These are phyloP conservation scores for Talaromyces pinophilus DNA, from an alignment of 2,329 filamentous ascomycete genomes.

Conservation along the genomic window DNA sequence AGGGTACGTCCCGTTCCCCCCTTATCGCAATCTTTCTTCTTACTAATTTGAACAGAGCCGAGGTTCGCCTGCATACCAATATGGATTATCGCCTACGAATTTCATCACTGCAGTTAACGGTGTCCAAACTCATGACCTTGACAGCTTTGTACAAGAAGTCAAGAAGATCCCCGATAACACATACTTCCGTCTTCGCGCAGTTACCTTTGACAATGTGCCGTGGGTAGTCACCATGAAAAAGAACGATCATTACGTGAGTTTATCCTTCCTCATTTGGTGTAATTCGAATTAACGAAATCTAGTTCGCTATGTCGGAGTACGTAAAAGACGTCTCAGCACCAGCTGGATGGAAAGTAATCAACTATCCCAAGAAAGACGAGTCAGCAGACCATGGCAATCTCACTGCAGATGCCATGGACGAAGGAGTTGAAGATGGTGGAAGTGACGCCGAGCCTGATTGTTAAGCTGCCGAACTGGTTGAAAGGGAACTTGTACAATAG, in stretches of 20 bases:
- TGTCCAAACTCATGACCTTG: slow-evolving; percentile 76
- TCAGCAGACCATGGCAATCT: slow-evolving; percentile 44
- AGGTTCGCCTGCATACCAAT: slow-evolving; percentile 82
- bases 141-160: slow-evolving; percentile 77
- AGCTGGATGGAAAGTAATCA: slow-evolving; percentile 60
- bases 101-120: slow-evolving; percentile 97
- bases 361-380: slow-evolving; percentile 52
- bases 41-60: slow-evolving; percentile 56
- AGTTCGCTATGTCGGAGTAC: slow-evolving; percentile 68
- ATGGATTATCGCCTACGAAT: slow-evolving; percentile 91
- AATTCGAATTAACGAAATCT: slow-evolving; percentile 22
- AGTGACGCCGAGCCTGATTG: slow-evolving; percentile 43
- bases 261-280: not conserved
- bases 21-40: not conserved
- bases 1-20: slow-evolving; percentile 48
- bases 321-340: slow-evolving; percentile 56
- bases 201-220: slow-evolving; percentile 96
- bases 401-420: slow-evolving; percentile 52
- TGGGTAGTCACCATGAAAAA: slow-evolving; percentile 99
- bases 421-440: slow-evolving; percentile 39
- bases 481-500: slow-evolving; percentile 12
- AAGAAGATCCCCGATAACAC: slow-evolving; percentile 92
- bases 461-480: not conserved
- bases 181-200: slow-evolving; percentile 95
- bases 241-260: slow-evolving; percentile 83